Conservation (phyloP, 2,329 filamentous ascomycete species). For the Monilinia aucupariae region DNA sequence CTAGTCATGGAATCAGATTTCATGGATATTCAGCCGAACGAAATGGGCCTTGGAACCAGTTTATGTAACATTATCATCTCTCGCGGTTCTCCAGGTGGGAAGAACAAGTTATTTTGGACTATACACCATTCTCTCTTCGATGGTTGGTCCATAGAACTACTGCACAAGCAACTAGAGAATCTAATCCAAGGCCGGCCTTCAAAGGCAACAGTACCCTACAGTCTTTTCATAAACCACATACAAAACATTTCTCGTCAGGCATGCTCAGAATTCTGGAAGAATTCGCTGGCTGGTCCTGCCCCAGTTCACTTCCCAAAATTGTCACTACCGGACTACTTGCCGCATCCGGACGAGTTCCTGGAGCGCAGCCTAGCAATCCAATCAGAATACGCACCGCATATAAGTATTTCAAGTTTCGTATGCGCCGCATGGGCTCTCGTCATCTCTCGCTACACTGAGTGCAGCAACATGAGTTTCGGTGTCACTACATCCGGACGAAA, state of each 20-base stretch:
- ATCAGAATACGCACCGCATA: background rate
- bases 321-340: background rate
- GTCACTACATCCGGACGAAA: slow-evolving; percentile 42
- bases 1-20: slow-evolving; percentile 12
- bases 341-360: background rate
- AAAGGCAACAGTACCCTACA: slow-evolving; percentile 33
- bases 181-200: slow-evolving; percentile 12
- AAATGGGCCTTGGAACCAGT: background rate
- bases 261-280: slow-evolving; percentile 43
- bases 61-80: slow-evolving; percentile 15
- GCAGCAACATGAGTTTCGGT: slow-evolving; percentile 40
- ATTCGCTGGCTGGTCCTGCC: slow-evolving; percentile 40
- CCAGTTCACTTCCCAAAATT: slow-evolving; percentile 45
- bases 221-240: slow-evolving; percentile 45
- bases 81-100: slow-evolving; percentile 12
- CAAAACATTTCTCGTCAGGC: slow-evolving; percentile 38
- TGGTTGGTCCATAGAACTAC: slow-evolving; percentile 43
- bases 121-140: slow-evolving; percentile 54
- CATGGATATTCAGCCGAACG: slow-evolving; percentile 19
- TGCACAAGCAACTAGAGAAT: slow-evolving; percentile 32
- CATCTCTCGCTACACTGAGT: slow-evolving; percentile 37
- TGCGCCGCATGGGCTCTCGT: slow-evolving; percentile 40
- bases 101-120: slow-evolving; percentile 41
- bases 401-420: slow-evolving; percentile 22
- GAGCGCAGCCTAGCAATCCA: background rate